Percentiles rank a stretch among this genome's conserved stretches.
phyloP scores from a whole-genome alignment of 1,139 yeast genomes.

The Kurtzmaniella quercitrusa region DNA sequence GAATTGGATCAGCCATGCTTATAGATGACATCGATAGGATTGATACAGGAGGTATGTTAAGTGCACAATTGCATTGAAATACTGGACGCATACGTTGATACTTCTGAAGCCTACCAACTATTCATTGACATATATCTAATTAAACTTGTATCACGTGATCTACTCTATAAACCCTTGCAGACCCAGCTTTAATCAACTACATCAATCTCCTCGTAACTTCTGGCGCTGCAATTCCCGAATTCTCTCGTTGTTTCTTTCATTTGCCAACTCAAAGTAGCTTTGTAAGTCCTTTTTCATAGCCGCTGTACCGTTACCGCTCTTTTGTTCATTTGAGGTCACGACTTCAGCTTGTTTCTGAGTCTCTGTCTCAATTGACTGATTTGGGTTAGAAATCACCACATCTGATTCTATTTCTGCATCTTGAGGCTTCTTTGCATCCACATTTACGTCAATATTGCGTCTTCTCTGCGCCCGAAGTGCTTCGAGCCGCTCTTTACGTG shows the following conservation, averaged over 20 bases:
- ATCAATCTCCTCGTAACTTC: neutral
- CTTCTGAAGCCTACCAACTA: too few species aligned
- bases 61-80: too few species aligned
- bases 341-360: neutral
- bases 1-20: too few species aligned
- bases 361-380: neutral
- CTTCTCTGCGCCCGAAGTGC: neutral
- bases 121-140: too few species aligned
- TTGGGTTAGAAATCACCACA: neutral
- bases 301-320: constrained; percentile 3
- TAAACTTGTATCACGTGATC: neutral
- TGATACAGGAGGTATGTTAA: too few species aligned
- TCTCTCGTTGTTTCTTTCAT: constrained; percentile 19
- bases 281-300: constrained; percentile 25
- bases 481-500: neutral
- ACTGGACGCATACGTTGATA: too few species aligned
- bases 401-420: neutral
- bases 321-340: neutral
- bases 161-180: neutral
- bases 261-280: constrained; percentile 24
- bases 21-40: too few species aligned
- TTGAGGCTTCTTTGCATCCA: constrained; percentile 3
- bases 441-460: constrained; percentile 8
- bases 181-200: too few species aligned
- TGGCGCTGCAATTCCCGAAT: neutral